Evolutionary conservation across 768 basidiomycete genomes (phyloP).

Genomic region (Pleurotus cornucopiae): DNA sequence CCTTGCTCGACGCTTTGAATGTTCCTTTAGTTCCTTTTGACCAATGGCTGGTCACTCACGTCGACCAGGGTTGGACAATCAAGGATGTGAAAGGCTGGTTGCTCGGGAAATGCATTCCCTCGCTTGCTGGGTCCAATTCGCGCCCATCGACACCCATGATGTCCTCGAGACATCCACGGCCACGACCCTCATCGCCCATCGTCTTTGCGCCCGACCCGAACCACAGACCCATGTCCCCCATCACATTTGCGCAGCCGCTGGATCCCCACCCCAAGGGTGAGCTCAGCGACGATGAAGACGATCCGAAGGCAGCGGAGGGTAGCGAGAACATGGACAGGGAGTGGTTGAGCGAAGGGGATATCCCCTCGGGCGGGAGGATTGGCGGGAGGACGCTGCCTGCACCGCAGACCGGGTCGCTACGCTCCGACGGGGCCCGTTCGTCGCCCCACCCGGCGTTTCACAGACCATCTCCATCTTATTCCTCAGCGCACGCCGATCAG

Average conservation of each 20-base stretch:
- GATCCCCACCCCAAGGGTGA: constrained; percentile 6
- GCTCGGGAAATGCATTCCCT: constrained; percentile 49
- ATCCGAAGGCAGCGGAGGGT: not conserved
- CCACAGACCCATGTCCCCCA: constrained; percentile 36
- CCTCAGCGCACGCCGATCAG: not conserved
- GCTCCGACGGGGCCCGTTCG: not conserved
- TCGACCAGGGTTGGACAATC: constrained; percentile 58
- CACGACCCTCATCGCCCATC: constrained; percentile 61
- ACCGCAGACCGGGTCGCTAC: not conserved
- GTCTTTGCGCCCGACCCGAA: constrained; percentile 54
- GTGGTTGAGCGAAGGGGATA: constrained; percentile 11
- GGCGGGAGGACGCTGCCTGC: constrained; percentile 18
- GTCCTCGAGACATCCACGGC: constrained; percentile 11
- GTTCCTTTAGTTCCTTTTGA: constrained; percentile 54
- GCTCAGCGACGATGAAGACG: constrained; percentile 6
- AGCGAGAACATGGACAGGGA: constrained; percentile 19
- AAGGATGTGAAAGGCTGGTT: constrained; percentile 61
- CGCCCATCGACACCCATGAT: constrained; percentile 2
- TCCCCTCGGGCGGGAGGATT: constrained; percentile 20
- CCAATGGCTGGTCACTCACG: constrained; percentile 74
- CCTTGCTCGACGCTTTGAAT: not conserved
- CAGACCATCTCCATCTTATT: not conserved
- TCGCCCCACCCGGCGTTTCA: not conserved
- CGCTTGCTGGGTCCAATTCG: constrained; percentile 12
- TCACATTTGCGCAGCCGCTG: constrained; percentile 29